Conservation (phyloP, 2,329 filamentous ascomycete species). For the Xylaria multiplex region DNA sequence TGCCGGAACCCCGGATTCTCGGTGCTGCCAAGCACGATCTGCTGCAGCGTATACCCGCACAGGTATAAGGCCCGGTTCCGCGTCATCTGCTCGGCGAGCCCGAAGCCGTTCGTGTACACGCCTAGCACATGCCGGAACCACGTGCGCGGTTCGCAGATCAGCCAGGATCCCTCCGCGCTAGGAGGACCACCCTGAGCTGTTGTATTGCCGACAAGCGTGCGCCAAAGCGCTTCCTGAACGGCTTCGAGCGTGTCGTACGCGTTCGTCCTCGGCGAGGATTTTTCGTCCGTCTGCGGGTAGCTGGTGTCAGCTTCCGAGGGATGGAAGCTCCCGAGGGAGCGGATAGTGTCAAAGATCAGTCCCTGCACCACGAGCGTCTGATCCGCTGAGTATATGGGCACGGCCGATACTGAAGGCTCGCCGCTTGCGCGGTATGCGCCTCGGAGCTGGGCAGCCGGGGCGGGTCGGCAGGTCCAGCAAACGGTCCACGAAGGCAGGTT, state of each 20-base stretch:
- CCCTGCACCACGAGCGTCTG: too few relatives aligned
- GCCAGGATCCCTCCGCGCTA: too few relatives aligned
- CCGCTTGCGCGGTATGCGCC: neutral
- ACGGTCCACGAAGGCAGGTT: conserved; percentile 1
- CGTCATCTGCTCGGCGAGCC: neutral
- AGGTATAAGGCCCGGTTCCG: neutral
- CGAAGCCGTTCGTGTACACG: neutral
- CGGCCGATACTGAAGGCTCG: neutral
- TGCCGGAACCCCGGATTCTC: neutral
- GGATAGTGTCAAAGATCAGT: too few relatives aligned
- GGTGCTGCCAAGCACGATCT: neutral
- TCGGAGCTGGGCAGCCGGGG: neutral
- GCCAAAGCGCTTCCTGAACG: conserved; percentile 7
- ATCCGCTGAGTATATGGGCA: too few relatives aligned
- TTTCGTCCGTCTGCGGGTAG: neutral
- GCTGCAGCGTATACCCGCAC: neutral
- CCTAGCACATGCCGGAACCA: too few relatives aligned
- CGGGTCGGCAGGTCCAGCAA: conserved; percentile 6
- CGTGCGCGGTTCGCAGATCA: too few relatives aligned
- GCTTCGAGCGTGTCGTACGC: neutral
- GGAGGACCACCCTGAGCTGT: neutral
- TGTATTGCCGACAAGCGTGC: neutral
- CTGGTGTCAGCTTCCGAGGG: neutral
- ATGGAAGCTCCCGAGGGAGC: too few relatives aligned
- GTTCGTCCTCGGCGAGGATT: neutral